phyloP scores from a whole-genome alignment of 352 stramenopile genomes.

The Pythium chondricola region DNA sequence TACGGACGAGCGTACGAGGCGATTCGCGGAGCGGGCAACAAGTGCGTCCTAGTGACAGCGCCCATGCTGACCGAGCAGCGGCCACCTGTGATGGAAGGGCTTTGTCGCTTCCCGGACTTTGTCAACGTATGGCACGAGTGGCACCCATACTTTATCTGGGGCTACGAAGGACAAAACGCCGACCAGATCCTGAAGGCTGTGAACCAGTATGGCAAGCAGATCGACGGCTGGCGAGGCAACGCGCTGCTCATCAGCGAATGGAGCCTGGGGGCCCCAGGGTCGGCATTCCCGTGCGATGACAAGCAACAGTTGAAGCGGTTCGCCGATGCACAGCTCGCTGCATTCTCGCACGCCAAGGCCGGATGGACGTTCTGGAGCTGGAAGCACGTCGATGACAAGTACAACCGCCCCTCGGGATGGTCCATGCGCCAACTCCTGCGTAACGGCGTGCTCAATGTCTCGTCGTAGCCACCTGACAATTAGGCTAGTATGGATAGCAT shows the following conservation, averaged over 20 bases:
- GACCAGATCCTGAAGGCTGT: conserved; percentile 58
- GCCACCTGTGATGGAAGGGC: conserved; percentile 29
- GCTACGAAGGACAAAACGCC: conserved; percentile 45
- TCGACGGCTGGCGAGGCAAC: conserved; percentile 57
- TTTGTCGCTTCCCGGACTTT: conserved; percentile 33
- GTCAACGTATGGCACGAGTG: conserved; percentile 42
- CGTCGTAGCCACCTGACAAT: conserved; percentile 6
- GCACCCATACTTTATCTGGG: conserved; percentile 63
- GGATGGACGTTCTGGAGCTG: conserved; percentile 88
- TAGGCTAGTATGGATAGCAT: too few relatives aligned
- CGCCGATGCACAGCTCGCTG: conserved; percentile 46
- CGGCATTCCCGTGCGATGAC: conserved; percentile 51
- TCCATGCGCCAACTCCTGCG: conserved; percentile 74
- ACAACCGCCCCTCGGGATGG: conserved; percentile 48
- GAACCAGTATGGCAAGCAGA: conserved; percentile 41
- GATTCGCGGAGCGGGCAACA: conserved; percentile 44
- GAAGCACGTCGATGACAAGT: conserved; percentile 64
- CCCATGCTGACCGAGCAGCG: conserved; percentile 48
- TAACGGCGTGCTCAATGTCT: conserved; percentile 49
- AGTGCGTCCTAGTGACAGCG: conserved; percentile 51
- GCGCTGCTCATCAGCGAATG: conserved; percentile 81
- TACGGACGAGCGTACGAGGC: conserved; percentile 48
- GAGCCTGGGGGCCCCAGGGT: conserved; percentile 57
- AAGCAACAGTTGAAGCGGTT: conserved; percentile 38
- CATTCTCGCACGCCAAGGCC: conserved; percentile 51